phyloP scores from a whole-genome alignment of 106 monocot species.

The Apostasia shenzhenica region DNA sequence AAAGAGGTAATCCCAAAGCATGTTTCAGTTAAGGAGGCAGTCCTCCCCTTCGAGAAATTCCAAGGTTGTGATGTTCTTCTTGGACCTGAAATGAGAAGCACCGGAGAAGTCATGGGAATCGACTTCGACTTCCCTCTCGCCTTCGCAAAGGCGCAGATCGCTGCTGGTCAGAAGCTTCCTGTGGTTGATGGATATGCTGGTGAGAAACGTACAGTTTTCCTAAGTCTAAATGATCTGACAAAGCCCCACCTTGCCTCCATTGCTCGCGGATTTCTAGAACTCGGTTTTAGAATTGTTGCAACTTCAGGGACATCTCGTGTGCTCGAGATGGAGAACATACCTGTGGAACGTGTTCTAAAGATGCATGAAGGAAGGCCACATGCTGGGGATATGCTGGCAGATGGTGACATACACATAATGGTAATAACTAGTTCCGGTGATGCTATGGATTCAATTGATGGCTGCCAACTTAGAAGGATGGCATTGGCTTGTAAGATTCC shows the following conservation, averaged over 20 bases:
- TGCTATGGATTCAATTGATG: conserved; percentile 81
- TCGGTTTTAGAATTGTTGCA: conserved; percentile 71
- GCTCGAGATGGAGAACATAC: conserved; percentile 70
- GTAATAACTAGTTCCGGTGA: conserved; percentile 96
- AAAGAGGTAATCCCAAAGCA: conserved; percentile 75
- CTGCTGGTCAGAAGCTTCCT: conserved; percentile 91
- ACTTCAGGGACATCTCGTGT: conserved; percentile 86
- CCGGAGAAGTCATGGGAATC: conserved; percentile 98
- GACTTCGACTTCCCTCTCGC: conserved; percentile 77
- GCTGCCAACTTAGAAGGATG: conserved; percentile 64
- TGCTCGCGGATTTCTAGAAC: conserved; percentile 53
- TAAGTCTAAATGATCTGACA: conserved; percentile 89
- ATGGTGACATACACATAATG: conserved; percentile 85
- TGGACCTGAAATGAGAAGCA: conserved; percentile 99
- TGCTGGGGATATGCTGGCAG: conserved; percentile 94
- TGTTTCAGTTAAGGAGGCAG: conserved; percentile 90
- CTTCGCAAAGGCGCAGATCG: conserved; percentile 97
- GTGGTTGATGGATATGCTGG: background rate
- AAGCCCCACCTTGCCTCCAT: conserved; percentile 81
- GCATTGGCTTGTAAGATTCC: conserved; percentile 86
- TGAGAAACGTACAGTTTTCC: conserved; percentile 49
- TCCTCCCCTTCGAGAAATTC: conserved; percentile 96
- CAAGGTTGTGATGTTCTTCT: conserved; percentile 94
- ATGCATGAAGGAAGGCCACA: conserved; percentile 96
- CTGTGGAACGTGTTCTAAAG: conserved; percentile 81